Evolutionary conservation across 805 yeast genomes (phyloP), one percentile per base, ranked within the genome.

Genomic region (Torulaspora franciscae): DNA sequence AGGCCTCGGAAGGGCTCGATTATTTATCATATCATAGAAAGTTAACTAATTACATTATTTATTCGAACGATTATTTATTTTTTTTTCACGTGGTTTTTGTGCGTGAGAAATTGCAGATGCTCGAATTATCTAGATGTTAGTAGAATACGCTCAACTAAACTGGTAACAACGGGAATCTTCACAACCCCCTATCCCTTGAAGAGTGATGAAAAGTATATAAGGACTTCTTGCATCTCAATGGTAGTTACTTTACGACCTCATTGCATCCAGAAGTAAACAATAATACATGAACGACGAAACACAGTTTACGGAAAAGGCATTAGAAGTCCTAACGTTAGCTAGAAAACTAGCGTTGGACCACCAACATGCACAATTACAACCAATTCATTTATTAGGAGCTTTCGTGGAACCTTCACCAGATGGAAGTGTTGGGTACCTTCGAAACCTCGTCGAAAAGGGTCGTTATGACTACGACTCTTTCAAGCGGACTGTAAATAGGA

Each of bases 221-320:
- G 10, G 10, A 14, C 8, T 8, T 13, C 17, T 15, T 30, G 33
- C 22, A 14, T 27, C 30, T 27, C 10, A 8, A 10, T 19, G n/a
- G n/a, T n/a, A n/a, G n/a, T n/a, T n/a, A 13, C 36, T 14, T 11
- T 24, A 32, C 14, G 28, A n/a, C n/a, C n/a, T n/a, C n/a, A n/a
- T n/a, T n/a, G 10, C 7, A 32, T n/a, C 30, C 30, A 42, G 7
- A 35, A 26, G 32, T 24, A 35, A 4, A 40, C 23, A 32, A 19
- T 42, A 17, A 45, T 17, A 52, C 33, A 64, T 57, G 61, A 70
- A 69, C 72, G 74, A 71, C 58, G 70, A 70, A 54, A 64, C 90
- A 47, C 90, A 87, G 74, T 85, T 87, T 56, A 93, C 99, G 50
- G 98, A 93, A 65, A 85, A 93, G 65, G 98, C 97, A 35, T 77